Base-by-base conservation (phyloP, 2,329 filamentous ascomycete genomes). In the Sporothrix brasiliensis region DNA sequence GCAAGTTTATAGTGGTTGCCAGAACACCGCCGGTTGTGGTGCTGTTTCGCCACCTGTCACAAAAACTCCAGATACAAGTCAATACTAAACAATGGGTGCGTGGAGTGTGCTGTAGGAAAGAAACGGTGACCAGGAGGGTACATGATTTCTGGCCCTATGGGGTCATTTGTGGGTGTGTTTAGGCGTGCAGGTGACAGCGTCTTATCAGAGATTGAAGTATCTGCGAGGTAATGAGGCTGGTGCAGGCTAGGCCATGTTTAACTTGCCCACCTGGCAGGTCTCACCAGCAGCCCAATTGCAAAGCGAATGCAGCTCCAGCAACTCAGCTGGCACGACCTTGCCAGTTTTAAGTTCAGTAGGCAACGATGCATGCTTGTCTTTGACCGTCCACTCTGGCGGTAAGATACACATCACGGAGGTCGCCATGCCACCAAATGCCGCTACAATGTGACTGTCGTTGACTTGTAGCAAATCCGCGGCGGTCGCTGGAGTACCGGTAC, bases 401-500 rank as follows among this genome's bases (percentile, higher is more conserved):
- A n/a, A n/a, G n/a, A n/a, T n/a, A n/a, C n/a, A n/a, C n/a, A n/a
- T n/a, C n/a, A n/a, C n/a, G n/a, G n/a, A 30, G 27, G 27, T 30
- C 27, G 27, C 27, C 3, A 30, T 4, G 27, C 3, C 4, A 5
- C 14, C n/a, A 21, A 24, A 53, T 7, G n/a, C 50, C n/a, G 50
- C 50, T 53, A 39, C 3, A 27, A 39, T 44, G 27, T 58, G 7
- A 24, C 41, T 7, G 41, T 14, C 11, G 13, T 16, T 49, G 13
- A 7, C 54, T 27, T 52, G 27, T 53, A 53, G 49, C 30, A 44
- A 34, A 67, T 56, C 49, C 24, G 49, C 30, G 50, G 49, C 63
- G n/a, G n/a, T 61, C 27, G 27, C 49, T 52, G 44, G 10, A n/a
- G 54, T 52, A 61, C 67, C 68, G 68, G 68, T 63, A 54, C 68